Base-by-base conservation (phyloP, 208 protist species). In the Acanthamoeba quina region DNA sequence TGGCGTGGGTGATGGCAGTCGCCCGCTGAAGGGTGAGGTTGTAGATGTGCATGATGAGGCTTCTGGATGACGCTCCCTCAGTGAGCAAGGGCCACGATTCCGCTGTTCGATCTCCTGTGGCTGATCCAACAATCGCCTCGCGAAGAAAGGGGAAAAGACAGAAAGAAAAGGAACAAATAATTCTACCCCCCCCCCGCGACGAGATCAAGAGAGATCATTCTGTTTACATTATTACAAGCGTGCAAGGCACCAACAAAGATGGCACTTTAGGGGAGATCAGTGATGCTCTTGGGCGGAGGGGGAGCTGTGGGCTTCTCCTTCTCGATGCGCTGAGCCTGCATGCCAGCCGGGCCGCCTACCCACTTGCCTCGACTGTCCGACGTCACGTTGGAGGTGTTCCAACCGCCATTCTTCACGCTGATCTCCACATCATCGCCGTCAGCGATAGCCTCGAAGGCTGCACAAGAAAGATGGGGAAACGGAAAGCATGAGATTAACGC, bases 1-100 rank as follows among this genome's bases (percentile, higher is more conserved):
- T 94, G 1, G 97, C 96, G 58, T 92, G 94, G 56, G 94, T 97
- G 78, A 99, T 98, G 76, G 96, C 96, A 19, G 97, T 96, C 41
- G 96, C 24, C 80, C 83, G 82, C 95, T 99, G 98, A 26, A 99
- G 95, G 37, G 98, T 99, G n/a, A 99, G 70, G 34, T 96, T 85
- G 95, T 99, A 99, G 31, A 99, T 95, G 95, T 98, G 96, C 98
- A 99, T 80, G 41, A 80, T 15, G 72, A 80, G 26, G 78, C 26
- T 37, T 0, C 56, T 31, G 13, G 29, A 86, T 26, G 54, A 44
- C 37, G 47, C 44, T 47, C 49, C n/a, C 34, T 31, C 24, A 86
- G 37, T 62, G 47, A 56, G 54, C 49, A 86, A 54, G 31, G 29
- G 24, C 13, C 66, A 83, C 44, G 24, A 83, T 56, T 56, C 37